Conservation (phyloP, 1,284 basidiomycete species). For the Singerocomus inundabilis region DNA sequence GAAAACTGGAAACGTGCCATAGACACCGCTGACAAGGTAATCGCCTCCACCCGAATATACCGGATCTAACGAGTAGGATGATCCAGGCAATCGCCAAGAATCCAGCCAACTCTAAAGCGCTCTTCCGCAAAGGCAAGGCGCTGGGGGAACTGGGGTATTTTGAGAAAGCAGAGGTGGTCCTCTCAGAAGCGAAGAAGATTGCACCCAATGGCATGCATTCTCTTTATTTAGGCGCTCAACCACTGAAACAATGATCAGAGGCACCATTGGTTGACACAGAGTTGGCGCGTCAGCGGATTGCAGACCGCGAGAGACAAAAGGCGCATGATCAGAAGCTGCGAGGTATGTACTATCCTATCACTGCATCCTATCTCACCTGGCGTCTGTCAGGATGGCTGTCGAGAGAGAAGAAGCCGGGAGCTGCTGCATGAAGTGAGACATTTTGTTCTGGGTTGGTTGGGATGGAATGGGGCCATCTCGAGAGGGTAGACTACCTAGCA, state of each 20-base stretch:
- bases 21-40: slow-evolving; percentile 74
- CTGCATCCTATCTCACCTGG: slow-evolving; percentile 1
- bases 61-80: slow-evolving; percentile 1
- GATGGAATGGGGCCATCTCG: no score
- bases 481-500: slow-evolving; percentile 4
- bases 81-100: slow-evolving; percentile 68
- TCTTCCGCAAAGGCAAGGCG: slow-evolving; percentile 79
- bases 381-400: slow-evolving; percentile 38
- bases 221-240: not conserved
- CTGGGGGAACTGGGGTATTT: slow-evolving; percentile 70
- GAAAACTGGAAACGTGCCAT: slow-evolving; percentile 72
- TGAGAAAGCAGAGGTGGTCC: slow-evolving; percentile 64
- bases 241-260: slow-evolving; percentile 41
- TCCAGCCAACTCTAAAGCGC: slow-evolving; percentile 69
- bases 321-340: slow-evolving; percentile 69
- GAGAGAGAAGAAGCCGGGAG: slow-evolving; percentile 34
- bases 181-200: slow-evolving; percentile 62
- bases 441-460: not conserved
- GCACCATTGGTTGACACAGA: slow-evolving; percentile 57
- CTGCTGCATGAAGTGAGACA: slow-evolving; percentile 5
- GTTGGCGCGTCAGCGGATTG: slow-evolving; percentile 52
- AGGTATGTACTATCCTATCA: slow-evolving; percentile 41
- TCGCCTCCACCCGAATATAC: not conserved
- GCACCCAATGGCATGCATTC: slow-evolving; percentile 51
- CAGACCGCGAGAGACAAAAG: slow-evolving; percentile 65